phyloP scores from a whole-genome alignment of 345 rosid species.

The Garcia nutans region DNA sequence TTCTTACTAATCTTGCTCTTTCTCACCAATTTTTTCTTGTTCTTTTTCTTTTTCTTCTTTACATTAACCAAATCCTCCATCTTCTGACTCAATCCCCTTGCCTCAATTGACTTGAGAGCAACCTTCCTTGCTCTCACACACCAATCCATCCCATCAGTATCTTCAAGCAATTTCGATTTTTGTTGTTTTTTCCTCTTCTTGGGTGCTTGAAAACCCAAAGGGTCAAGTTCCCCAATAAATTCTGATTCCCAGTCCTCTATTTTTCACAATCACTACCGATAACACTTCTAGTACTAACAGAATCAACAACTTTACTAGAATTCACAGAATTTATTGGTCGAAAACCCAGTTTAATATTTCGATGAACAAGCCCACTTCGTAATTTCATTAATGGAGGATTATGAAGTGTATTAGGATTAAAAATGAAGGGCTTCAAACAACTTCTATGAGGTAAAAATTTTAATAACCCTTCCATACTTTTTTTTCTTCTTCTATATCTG shows the following conservation, averaged over 20 bases:
- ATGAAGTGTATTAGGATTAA: constrained; percentile 27
- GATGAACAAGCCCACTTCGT: constrained; percentile 23
- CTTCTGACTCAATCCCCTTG: constrained; percentile 53
- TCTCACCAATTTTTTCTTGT: constrained; percentile 41
- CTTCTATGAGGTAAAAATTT: constrained; percentile 34
- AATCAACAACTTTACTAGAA: constrained; percentile 25
- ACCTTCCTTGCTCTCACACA: constrained; percentile 73
- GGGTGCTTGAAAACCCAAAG: constrained; percentile 55
- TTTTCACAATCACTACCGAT: constrained; percentile 25
- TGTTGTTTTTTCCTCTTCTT: constrained; percentile 56
- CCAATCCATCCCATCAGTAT: constrained; percentile 86
- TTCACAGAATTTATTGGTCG: constrained; percentile 17
- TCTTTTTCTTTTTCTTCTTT: constrained; percentile 52
- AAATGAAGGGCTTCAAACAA: constrained; percentile 33
- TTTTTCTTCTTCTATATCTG: neutral
- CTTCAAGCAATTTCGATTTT: constrained; percentile 46
- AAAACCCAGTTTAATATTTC: constrained; percentile 24
- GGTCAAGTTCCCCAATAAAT: constrained; percentile 70
- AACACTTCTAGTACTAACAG: constrained; percentile 14
- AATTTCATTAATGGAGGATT: constrained; percentile 28
- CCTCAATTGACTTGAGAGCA: constrained; percentile 74
- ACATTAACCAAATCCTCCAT: constrained; percentile 53
- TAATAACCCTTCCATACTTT: constrained; percentile 42
- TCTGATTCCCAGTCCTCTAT: constrained; percentile 68
- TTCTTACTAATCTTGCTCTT: constrained; percentile 34